Evolutionary conservation across 1,284 basidiomycete genomes (phyloP), one percentile per base, ranked within the genome.

Genomic region (Ustilago xerochloae): DNA sequence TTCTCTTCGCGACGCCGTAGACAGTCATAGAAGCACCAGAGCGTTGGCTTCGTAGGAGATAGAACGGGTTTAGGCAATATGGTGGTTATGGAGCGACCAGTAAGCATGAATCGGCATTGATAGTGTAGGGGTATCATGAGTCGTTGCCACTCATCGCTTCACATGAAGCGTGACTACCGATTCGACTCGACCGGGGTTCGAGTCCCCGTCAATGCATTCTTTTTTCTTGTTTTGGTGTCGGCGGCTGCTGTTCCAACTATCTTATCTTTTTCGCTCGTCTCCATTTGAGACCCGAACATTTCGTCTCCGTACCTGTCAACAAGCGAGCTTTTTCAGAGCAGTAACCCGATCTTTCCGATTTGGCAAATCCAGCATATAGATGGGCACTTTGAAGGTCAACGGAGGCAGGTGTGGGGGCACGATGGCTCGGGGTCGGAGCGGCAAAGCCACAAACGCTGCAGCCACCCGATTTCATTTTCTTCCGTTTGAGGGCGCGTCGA

Each of bases 141-240:
- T 65, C 68, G 68, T 71, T 71, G 68, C 68, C 68, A 71, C 58
- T 66, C 68, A 65, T 65, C 58, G 56, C 38, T 20, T 54, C 13
- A 6, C 18, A 3, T 9, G 30, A 43, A 30, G 49, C 57, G 57
- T 62, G 49, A 59, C 32, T 51, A 58, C 63, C 2, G 24, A 43
- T 63, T 67, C 70, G 70, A 63, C 70, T 68, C 64, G 69, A 72
- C 69, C 69, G 69, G 69, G 69, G 69, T 72, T 72, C 69, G 69
- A 72, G 59, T 72, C 69, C 69, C 69, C 63, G 69, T 72, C 69
- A 67, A 72, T 72, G 69, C 69, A 72, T 58, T 36, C 8, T 33
- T 55, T 48, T 64, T 64, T 54, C 9, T 2, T 10, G 22, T 39
- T 52, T 51, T 22, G 2, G 6, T 41, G 18, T 41, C 4, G 5